phyloP scores from a whole-genome alignment of 169 alveolate genomes.

The Plasmodium chabaudi region DNA sequence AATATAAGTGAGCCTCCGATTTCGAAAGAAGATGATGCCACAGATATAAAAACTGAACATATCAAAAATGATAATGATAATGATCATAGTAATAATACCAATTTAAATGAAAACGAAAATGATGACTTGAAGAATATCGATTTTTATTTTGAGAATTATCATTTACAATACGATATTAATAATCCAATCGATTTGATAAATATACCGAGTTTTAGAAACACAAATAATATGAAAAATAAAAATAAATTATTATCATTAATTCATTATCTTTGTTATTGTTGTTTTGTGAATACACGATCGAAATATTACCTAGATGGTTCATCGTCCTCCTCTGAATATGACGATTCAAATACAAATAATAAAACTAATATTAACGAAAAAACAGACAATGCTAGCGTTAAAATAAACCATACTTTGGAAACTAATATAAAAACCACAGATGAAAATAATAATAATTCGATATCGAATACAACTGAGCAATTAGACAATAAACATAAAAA shows the following conservation, averaged over 20 bases:
- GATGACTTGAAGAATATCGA: constrained; percentile 2
- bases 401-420: neutral
- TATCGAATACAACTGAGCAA: too few relatives aligned
- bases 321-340: neutral
- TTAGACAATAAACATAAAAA: too few relatives aligned
- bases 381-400: neutral
- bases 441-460: neutral
- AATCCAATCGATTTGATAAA: constrained; percentile 48
- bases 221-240: constrained; percentile 49
- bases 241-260: constrained; percentile 60
- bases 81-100: neutral
- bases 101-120: neutral
- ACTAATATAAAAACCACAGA: neutral
- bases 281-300: constrained; percentile 66
- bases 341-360: constrained; percentile 2
- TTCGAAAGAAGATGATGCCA: neutral
- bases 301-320: constrained; percentile 16
- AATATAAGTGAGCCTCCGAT: neutral
- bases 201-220: constrained; percentile 11
- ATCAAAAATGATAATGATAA: neutral
- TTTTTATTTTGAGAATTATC: constrained; percentile 55
- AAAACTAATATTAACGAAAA: neutral
- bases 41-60: neutral
- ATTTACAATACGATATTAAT: constrained; percentile 40
- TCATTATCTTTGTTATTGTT: constrained; percentile 73